Conservation (phyloP, 208 protist genomes). For the Trypanosoma brucei region DNA sequence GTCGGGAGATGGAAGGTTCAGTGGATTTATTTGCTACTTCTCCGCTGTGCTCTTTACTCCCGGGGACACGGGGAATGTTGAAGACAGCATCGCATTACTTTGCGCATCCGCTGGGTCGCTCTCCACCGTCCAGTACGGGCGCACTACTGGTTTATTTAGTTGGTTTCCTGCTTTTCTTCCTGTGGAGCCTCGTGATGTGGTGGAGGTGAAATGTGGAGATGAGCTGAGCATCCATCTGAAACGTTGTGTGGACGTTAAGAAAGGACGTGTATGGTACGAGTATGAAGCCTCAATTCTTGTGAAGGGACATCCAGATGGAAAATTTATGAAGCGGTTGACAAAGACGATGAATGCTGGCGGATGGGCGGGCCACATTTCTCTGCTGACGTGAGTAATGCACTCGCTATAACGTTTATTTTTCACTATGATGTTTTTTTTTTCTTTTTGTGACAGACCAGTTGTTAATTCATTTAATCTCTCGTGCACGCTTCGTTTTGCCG, state of each 20-base stretch:
- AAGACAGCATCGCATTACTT: constrained; percentile 5
- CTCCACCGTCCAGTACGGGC: constrained; percentile 20
- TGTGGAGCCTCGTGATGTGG: constrained; percentile 40
- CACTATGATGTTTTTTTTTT: background rate
- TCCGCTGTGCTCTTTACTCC: constrained; percentile 47
- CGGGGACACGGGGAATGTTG: constrained; percentile 1
- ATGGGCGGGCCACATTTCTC: constrained; percentile 57
- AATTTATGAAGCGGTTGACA: constrained; percentile 2
- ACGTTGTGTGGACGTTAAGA: constrained; percentile 25
- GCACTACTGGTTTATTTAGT: constrained; percentile 76
- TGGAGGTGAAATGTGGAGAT: constrained; percentile 24
- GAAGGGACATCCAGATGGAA: background rate
- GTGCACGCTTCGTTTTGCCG: background rate
- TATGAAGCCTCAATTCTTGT: constrained; percentile 26
- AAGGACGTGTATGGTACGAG: constrained; percentile 66
- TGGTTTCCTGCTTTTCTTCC: constrained; percentile 85
- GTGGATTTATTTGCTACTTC: constrained; percentile 74
- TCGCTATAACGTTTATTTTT: background rate
- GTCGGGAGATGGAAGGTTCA: constrained; percentile 34
- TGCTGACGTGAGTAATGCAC: background rate
- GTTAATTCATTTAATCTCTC: background rate
- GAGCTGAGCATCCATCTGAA: constrained; percentile 32
- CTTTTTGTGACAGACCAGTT: background rate
- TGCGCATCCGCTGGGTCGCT: constrained; percentile 19
- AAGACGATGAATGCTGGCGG: constrained; percentile 52